Conservation (phyloP, 2,329 filamentous ascomycete genomes). For the Colletotrichum endophyticum region DNA sequence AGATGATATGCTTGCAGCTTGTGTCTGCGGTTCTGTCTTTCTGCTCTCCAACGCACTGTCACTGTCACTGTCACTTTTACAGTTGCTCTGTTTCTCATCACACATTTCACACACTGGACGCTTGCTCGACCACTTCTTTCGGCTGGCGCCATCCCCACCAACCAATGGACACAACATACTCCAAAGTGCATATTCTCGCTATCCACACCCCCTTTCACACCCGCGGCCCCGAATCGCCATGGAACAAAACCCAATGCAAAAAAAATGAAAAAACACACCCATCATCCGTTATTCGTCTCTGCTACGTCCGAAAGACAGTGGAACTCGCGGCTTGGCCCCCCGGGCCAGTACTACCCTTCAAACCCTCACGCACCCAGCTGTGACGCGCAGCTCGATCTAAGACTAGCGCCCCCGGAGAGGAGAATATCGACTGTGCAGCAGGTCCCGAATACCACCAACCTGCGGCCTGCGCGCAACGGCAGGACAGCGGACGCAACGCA, state of each 20-base stretch:
- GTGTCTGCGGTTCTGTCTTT: background rate
- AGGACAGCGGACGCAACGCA: background rate
- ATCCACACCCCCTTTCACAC: background rate
- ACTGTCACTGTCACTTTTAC: background rate
- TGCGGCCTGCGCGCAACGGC: background rate
- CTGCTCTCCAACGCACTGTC: background rate
- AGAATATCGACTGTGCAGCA: conserved; percentile 20
- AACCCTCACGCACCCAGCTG: conserved; percentile 10
- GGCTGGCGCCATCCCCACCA: background rate
- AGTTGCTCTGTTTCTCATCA: background rate
- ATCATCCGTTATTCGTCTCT: conserved; percentile 14
- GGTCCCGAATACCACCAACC: conserved; percentile 17
- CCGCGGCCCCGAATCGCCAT: background rate
- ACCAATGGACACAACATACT: background rate
- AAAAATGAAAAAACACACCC: background rate
- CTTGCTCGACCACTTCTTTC: background rate
- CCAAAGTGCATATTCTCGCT: background rate
- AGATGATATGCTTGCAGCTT: background rate
- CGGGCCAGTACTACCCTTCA: background rate
- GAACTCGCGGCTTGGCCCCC: conserved; percentile 7
- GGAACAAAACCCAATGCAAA: background rate
- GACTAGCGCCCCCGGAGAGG: conserved; percentile 12
- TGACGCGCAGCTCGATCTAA: conserved; percentile 21
- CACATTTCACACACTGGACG: background rate
- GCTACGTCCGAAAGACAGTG: conserved; percentile 20